Conservation (phyloP, 768 basidiomycete genomes). For the Phlegmacium glaucopus region DNA sequence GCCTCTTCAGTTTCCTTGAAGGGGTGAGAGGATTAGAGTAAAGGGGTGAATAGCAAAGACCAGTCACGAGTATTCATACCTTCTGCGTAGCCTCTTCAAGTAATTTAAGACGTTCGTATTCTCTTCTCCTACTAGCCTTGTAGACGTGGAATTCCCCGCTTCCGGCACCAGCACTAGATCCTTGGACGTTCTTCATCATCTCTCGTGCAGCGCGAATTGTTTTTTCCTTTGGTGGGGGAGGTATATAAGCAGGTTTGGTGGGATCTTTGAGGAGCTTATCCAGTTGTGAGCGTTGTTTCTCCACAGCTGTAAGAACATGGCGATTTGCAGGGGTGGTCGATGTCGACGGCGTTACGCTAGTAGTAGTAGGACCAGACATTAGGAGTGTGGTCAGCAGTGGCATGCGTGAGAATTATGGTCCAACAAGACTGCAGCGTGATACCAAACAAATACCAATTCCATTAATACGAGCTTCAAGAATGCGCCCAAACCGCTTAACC, state of each 20-base stretch:
- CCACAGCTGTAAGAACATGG: slow-evolving; percentile 50
- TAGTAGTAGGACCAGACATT: no score
- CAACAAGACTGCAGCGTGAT: no score
- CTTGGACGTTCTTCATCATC: slow-evolving; percentile 99
- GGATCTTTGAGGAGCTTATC: slow-evolving; percentile 91
- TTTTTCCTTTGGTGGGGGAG: slow-evolving; percentile 80
- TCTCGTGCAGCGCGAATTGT: slow-evolving; percentile 77
- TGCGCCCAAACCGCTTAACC: no score
- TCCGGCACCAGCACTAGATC: slow-evolving; percentile 95
- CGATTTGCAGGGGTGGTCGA: not conserved
- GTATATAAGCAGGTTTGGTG: slow-evolving; percentile 73
- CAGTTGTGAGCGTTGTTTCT: slow-evolving; percentile 62
- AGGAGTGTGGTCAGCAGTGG: no score
- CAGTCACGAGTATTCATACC: slow-evolving; percentile 40
- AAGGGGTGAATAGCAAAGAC: not conserved
- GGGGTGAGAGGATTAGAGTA: slow-evolving; percentile 1
- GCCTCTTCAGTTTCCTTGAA: slow-evolving; percentile 63
- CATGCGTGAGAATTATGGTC: no score
- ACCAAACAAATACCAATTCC: no score
- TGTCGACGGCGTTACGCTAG: no score
- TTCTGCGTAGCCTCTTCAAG: slow-evolving; percentile 81
- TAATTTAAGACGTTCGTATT: slow-evolving; percentile 91
- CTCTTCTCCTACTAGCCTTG: slow-evolving; percentile 89
- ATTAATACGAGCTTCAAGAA: no score
- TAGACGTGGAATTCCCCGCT: slow-evolving; percentile 99